Evolutionary conservation across 257 asterid species (phyloP).

Genomic region (Buddleja alternifolia): DNA sequence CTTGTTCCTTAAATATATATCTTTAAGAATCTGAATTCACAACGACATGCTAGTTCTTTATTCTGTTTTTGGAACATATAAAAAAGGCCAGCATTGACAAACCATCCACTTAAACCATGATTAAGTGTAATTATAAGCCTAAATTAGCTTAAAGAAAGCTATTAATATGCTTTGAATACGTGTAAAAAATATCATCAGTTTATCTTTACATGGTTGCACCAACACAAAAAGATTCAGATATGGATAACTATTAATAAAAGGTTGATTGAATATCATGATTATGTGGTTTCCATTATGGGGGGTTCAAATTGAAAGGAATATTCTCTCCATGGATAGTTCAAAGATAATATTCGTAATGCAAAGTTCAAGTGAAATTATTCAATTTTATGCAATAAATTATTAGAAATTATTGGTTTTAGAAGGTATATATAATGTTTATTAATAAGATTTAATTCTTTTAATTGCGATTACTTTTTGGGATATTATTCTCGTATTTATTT

Average conservation of each 20-base stretch:
- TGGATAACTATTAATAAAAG: neutral
- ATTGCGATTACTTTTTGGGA: too few species aligned
- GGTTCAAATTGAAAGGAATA: conserved; percentile 24
- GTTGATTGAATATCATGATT: neutral
- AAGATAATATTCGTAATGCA: too few species aligned
- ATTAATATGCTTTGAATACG: conserved; percentile 36
- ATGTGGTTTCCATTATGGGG: conserved; percentile 25
- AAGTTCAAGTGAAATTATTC: too few species aligned
- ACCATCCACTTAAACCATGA: conserved; percentile 32
- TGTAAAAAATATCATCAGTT: conserved; percentile 32
- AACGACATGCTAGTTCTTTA: neutral
- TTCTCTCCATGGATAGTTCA: too few species aligned
- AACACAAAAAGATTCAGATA: conserved; percentile 8
- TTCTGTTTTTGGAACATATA: conserved; percentile 12
- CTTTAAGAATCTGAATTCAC: neutral
- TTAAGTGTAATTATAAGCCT: conserved; percentile 13
- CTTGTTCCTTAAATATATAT: conserved; percentile 17
- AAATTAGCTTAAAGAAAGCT: conserved; percentile 20
- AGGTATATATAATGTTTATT: too few species aligned
- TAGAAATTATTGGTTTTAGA: too few species aligned
- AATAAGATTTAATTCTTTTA: too few species aligned
- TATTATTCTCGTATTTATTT: too few species aligned
- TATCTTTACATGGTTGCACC: neutral
- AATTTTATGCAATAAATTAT: too few species aligned
- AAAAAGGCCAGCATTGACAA: conserved; percentile 32